Base-by-base conservation (phyloP, 1,139 yeast genomes). In the Suhomyces ambrosiae region DNA sequence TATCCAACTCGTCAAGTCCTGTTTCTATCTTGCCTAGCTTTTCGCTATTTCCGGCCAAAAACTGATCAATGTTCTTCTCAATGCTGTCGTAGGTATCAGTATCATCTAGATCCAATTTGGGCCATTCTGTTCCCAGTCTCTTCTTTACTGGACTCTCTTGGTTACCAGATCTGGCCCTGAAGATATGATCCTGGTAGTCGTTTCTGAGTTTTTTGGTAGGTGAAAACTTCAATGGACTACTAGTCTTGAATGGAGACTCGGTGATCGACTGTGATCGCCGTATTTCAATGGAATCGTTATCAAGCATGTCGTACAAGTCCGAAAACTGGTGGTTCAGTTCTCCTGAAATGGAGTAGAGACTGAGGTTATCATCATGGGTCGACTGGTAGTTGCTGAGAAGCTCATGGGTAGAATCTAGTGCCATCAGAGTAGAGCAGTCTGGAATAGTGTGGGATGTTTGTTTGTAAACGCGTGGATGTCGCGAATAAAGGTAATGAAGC, bases 161-260 rank as follows among this genome's bases (percentile, higher is more conserved):
- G 15, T 42, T 41, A 1, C 48, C 46, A 7, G 42, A 35, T 32
- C 60, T 38, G 30, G 46, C 50, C 8, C 50, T 35, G 23, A 37
- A 36, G 9, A 56, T 27, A 26, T 52, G 52, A 18, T 51, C 56
- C 40, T 42, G 52, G 36, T 54, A 57, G 31, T 55, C 60, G 33
- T 50, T 52, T 23, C 40, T 40, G 22, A 49, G 25, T 32, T 46
- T 48, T 38, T 50, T 54, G 12, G 47, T 27, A 2, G 61, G 58
- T 1, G 57, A 48, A 7, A 32, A 24, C 19, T 26, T 35, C 27
- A 44, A 33, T 4, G 48, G 49, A 31, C 48, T 47, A 34, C 44
- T 41, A 23, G 46, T 37, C 29, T 42, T 36, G 38, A 46, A 19
- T 17, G 58, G 47, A 25, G 47, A 25, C 36, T 41, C 43, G n/a